Evolutionary conservation across 768 basidiomycete genomes (phyloP).

Genomic region (Leucosporidium creatinivorum): DNA sequence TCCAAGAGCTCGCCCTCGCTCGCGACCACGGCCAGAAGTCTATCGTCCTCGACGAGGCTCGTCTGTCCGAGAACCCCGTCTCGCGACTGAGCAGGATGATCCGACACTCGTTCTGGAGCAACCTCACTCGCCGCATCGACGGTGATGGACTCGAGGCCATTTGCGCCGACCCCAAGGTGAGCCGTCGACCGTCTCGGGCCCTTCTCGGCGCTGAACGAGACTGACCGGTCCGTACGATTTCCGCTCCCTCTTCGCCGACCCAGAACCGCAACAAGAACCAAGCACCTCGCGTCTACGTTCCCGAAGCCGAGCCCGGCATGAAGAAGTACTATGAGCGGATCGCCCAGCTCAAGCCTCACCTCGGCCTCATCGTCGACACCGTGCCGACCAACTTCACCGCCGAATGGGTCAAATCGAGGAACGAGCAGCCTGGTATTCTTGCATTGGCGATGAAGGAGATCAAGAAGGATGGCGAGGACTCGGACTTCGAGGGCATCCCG

Average conservation of each 20-base stretch:
- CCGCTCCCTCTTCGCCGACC: neutral
- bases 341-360: conserved; percentile 81
- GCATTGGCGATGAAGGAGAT: conserved; percentile 91
- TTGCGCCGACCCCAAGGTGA: conserved; percentile 81
- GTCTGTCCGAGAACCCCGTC: conserved; percentile 93
- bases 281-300: conserved; percentile 90
- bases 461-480: conserved; percentile 67
- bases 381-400: conserved; percentile 82
- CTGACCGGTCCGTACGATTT: neutral
- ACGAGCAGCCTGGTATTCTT: conserved; percentile 85
- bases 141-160: conserved; percentile 96
- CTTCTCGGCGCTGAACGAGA: no score
- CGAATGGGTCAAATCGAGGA: conserved; percentile 78
- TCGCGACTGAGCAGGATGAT: conserved; percentile 88
- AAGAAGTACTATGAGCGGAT: conserved; percentile 90
- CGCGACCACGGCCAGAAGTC: conserved; percentile 90
- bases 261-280: conserved; percentile 77
- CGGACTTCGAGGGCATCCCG: conserved; percentile 76
- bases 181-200: neutral
- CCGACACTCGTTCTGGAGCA: conserved; percentile 90
- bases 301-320: conserved; percentile 83
- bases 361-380: conserved; percentile 86
- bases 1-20: conserved; percentile 97
- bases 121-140: conserved; percentile 90
- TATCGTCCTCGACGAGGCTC: conserved; percentile 97